These are phyloP conservation scores for Nitzschia inconspicua DNA, from an alignment of 108 stramenopile genomes.

Conservation along the genomic window DNA sequence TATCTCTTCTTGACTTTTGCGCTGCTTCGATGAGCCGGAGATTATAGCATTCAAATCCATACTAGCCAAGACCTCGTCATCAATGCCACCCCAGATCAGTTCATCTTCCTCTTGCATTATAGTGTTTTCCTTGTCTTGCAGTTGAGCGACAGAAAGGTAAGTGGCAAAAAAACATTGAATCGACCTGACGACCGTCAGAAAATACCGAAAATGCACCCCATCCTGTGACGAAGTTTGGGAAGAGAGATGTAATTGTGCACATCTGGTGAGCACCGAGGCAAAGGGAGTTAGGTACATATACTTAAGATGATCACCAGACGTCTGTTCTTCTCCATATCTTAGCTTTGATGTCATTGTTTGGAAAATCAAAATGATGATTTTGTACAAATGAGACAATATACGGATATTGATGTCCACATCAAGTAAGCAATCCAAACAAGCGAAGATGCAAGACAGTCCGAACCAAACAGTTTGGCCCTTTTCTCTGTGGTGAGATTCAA, in stretches of 20 bases:
- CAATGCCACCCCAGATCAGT: slow-evolving; percentile 11
- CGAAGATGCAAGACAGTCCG: slow-evolving; percentile 10
- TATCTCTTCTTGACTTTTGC: not conserved
- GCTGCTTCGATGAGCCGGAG: not conserved
- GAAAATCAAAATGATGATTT: slow-evolving; percentile 18
- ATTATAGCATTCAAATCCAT: not conserved
- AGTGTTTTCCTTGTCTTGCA: not conserved
- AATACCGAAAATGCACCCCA: not conserved
- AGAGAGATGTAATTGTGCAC: slow-evolving; percentile 7
- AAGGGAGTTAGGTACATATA: not conserved
- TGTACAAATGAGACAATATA: slow-evolving; percentile 3
- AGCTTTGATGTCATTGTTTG: slow-evolving; percentile 1
- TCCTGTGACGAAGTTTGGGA: not conserved
- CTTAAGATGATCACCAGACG: slow-evolving; percentile 4
- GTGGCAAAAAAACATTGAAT: not conserved
- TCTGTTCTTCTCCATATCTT: not conserved
- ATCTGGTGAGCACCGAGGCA: slow-evolving; percentile 6
- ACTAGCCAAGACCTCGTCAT: slow-evolving; percentile 12
- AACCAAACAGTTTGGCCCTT: slow-evolving; percentile 5
- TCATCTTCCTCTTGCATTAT: not conserved
- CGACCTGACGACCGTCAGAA: slow-evolving; percentile 6
- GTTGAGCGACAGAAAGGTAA: not conserved
- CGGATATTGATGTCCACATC: not conserved
- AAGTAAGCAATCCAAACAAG: slow-evolving; percentile 27
- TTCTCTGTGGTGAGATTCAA: not conserved